Conservation (phyloP, 1,139 yeast species). For the Blastobotrys arbuscula region DNA sequence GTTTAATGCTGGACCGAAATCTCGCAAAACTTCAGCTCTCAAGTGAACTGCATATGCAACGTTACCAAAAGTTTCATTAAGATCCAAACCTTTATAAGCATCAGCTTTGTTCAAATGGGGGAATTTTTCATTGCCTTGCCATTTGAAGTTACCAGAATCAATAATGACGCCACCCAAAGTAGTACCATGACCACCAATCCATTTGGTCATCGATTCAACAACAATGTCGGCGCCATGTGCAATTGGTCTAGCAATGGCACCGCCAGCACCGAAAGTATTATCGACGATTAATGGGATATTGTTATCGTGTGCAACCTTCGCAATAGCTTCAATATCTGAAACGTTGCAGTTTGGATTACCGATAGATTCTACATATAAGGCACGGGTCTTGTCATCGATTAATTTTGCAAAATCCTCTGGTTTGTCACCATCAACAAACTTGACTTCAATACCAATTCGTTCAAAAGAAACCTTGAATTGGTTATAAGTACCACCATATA, state of each 20-base stretch:
- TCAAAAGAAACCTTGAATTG: constrained; percentile 90
- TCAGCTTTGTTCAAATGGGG: constrained; percentile 86
- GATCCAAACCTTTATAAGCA: constrained; percentile 85
- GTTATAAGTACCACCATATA: constrained; percentile 95
- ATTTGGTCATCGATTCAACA: constrained; percentile 89
- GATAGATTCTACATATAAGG: constrained; percentile 82
- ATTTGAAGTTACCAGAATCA: constrained; percentile 89
- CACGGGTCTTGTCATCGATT: constrained; percentile 82
- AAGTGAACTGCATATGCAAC: constrained; percentile 74
- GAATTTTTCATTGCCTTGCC: constrained; percentile 72
- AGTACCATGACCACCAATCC: constrained; percentile 98
- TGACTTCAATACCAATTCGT: constrained; percentile 76
- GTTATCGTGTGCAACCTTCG: constrained; percentile 73
- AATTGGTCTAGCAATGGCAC: constrained; percentile 77
- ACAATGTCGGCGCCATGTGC: constrained; percentile 85
- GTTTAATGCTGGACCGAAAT: constrained; percentile 81
- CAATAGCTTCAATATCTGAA: constrained; percentile 80
- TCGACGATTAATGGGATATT: constrained; percentile 93
- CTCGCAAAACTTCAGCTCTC: constrained; percentile 84
- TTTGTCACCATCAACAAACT: constrained; percentile 75
- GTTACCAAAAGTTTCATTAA: constrained; percentile 76
- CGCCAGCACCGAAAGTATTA: constrained; percentile 98
- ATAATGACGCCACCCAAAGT: constrained; percentile 89
- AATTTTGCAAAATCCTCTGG: constrained; percentile 63
- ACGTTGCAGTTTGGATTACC: constrained; percentile 93